phyloP scores from a whole-genome alignment of 2,329 filamentous ascomycete species.

The Zymoseptoria pseudotritici region DNA sequence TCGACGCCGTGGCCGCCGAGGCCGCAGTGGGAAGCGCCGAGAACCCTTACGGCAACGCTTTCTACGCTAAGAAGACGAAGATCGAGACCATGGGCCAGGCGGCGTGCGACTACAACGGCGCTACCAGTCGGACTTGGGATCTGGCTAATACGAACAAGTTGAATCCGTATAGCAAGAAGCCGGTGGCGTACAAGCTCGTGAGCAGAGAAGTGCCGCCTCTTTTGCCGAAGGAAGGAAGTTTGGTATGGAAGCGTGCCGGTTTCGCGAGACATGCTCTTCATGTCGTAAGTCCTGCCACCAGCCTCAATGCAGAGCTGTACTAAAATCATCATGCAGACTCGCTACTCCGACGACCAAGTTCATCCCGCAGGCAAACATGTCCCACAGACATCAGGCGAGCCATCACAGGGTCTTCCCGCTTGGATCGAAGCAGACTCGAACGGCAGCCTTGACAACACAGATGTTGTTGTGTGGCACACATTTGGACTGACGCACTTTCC shows the following conservation, averaged over 20 bases:
- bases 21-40: conserved; percentile 71
- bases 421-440: conserved; percentile 66
- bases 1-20: conserved; percentile 63
- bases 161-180: conserved; percentile 82
- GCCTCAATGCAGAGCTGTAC: neutral
- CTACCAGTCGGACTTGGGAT: conserved; percentile 78
- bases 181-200: conserved; percentile 80
- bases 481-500: conserved; percentile 90
- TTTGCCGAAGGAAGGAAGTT: conserved; percentile 68
- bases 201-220: conserved; percentile 73
- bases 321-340: neutral
- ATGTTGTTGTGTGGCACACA: conserved; percentile 88
- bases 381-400: conserved; percentile 76
- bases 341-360: conserved; percentile 72
- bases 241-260: conserved; percentile 84
- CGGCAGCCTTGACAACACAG: conserved; percentile 67
- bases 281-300: conserved; percentile 42
- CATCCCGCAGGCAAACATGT: conserved; percentile 83
- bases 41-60: conserved; percentile 86
- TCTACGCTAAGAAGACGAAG: conserved; percentile 77
- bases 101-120: conserved; percentile 72
- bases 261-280: conserved; percentile 83
- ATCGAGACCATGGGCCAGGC: conserved; percentile 62
- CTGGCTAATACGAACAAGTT: conserved; percentile 76
- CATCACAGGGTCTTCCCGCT: conserved; percentile 62